Base-by-base conservation (phyloP, 768 basidiomycete species). In the Filobasidium floriforme region DNA sequence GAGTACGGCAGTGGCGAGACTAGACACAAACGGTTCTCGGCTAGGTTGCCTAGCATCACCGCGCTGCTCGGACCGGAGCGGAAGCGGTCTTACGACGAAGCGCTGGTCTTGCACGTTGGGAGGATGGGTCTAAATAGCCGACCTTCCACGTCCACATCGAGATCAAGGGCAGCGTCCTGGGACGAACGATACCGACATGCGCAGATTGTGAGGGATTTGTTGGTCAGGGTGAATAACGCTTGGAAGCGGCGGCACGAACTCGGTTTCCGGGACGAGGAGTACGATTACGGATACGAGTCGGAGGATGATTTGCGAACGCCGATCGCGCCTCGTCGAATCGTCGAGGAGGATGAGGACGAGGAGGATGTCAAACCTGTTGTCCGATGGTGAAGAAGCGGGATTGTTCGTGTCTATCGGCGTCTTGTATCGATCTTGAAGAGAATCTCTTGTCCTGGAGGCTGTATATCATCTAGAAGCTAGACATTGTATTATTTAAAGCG, bases 171-270 rank as follows among this genome's bases (percentile, higher is more conserved):
- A 64, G 66, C 22, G 60, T 12, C 32, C 4, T 40, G 60, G 44
- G 69, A 72, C 41, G 66, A 61, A 60, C 60, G 69, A 41, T 66
- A 67, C 44, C 61, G 70, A 43, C 76, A 77, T 59, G 74, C 74
- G 18, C 60, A 62, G 40, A 43, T 75, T 49, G 75, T 77, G 43
- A 62, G 70, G 59, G 62, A 72, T 32, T 72, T 73, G 73, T 22
- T 77, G 19, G 69, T 77, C 1, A 72, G 73, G 59, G 76, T 77
- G 12, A 77, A 77, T 41, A 44, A 72, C 7, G 72, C 70, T 24
- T 77, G 67, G 59, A 71, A 66, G 62, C 41, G 67, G 14, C 64
- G 65, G 29, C 29, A 28, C 59, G 43, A 41, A 60, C 49, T 43
- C 40, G 55, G 22, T 28, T 61, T 62, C 54, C 32, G 32, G 32